Evolutionary conservation across 2,329 filamentous ascomycete genomes (phyloP), one percentile per base, ranked within the genome.

Genomic region (Trichophyton simii): DNA sequence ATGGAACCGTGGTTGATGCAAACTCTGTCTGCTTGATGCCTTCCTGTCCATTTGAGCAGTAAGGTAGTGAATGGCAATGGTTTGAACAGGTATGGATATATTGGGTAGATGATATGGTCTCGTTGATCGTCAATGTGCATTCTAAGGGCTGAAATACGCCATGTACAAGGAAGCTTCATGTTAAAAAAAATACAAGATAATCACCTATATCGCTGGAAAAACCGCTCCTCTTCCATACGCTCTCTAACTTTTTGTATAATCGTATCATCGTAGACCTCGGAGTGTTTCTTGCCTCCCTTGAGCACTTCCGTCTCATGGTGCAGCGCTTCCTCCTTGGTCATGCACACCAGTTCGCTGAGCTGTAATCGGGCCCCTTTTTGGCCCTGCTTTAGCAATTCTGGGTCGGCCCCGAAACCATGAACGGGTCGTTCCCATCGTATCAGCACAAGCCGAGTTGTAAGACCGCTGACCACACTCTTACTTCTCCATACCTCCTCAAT

Each of bases 321-420:
- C 15, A 80, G 76, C 2, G 88, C 89, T 74, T 96, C 91, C 64
- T 96, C 91, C 72, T 91, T 95, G 0, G 91, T 96, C 89, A 96
- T 89, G 68, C 88, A 88, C 0, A 96, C 91, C 63, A 96, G 71
- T 54, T 95, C 86, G 31, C 81, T 79, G 67, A 92, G 74, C 36
- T 79, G 74, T 3, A 97, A 67, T 2, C 80, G 82, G n/a, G 88
- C 86, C 54, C 81, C 84, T 69, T 88, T 95, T 72, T 97, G 91
- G 22, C 86, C 84, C n/a, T 85, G 71, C 57, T 73, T 68, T 57
- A 73, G 80, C 46, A 83, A 82, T 36, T 80, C 80, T 60, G 83
- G 78, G 48, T 91, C 87, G 13, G 81, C 76, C 61, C 82, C 78
- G 65, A 83, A 88, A 25, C 81, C 81, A 28, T 72, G 73, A 6